Evolutionary conservation across 2,329 filamentous ascomycete species (phyloP), one percentile per base, ranked within the genome.

Genomic region (Aspergillus intermedius): DNA sequence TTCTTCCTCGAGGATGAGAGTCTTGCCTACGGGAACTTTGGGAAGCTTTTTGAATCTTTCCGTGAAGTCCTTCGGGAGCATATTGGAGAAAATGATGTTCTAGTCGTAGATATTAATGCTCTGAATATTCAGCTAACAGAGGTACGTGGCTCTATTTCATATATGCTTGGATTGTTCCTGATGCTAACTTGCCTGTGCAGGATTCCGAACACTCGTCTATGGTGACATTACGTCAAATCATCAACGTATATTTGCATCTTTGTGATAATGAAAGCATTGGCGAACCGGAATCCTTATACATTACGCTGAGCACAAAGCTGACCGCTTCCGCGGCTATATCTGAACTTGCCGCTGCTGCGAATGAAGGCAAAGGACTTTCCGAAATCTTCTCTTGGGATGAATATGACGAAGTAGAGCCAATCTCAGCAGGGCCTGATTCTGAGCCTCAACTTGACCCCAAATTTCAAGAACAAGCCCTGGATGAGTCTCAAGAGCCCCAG

Each of bases 211-310:
- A 76, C 59, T 63, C 74, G 43, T 67, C 71, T 55, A 67, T 74
- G 57, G 66, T 78, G 52, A 76, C 77, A 43, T 68, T 86, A 45
- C 69, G 75, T 42, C 74, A 83, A 49, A 70, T 87, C 41, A 65
- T 86, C 50, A 74, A 80, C 46, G 62, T 84, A 42, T 84, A 83
- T 58, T 65, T 82, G 49, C 71, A 74, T 13, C 68, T 87, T 42
- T 75, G 78, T 54, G 72, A 72, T 28, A 82, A 86, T 58, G 82
- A 85, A 60, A 79, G 75, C 21, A 64, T 72, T 37, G 67, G 74
- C 46, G 64, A 73, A 19, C 74, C 76, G 2, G 74, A 78, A 28
- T 77, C 80, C 13, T 71, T 85, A n/a, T 80, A 81, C 56, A 68
- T 86, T 48, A 73, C 72, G 8, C 69, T 87, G 45, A 71, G 69